Conservation (phyloP, 768 basidiomycete species). For the Suillus alpinus region DNA sequence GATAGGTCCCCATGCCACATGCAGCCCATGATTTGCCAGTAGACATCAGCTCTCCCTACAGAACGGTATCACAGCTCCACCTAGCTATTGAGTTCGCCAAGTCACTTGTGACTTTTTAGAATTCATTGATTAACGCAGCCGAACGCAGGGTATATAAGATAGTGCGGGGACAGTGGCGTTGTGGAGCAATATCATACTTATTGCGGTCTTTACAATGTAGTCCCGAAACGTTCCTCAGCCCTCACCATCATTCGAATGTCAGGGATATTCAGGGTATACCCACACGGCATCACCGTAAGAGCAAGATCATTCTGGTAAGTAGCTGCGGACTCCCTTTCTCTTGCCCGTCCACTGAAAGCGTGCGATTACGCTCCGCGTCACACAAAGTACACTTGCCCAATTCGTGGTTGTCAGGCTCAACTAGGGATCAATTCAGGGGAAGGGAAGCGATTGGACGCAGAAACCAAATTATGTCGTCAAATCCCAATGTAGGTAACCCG, state of each 20-base stretch:
- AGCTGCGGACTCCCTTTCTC: background rate
- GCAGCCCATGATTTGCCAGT: background rate
- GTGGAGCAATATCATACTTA: constrained; percentile 11
- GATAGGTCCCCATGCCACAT: background rate
- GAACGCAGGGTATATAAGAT: constrained; percentile 4
- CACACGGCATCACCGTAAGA: background rate
- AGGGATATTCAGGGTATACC: background rate
- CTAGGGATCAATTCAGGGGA: background rate
- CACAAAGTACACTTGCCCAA: background rate
- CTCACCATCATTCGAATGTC: background rate
- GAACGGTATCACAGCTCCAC: background rate
- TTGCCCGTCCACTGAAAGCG: background rate
- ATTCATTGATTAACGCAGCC: background rate
- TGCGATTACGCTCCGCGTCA: background rate
- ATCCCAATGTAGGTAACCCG: background rate
- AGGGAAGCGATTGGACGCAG: background rate
- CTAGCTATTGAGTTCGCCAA: background rate
- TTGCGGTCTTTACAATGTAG: constrained; percentile 1
- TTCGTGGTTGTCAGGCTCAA: background rate
- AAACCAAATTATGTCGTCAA: background rate
- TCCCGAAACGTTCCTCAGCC: background rate
- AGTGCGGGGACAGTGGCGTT: constrained; percentile 22
- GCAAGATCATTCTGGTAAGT: background rate
- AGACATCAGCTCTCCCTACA: background rate
- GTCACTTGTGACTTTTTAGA: constrained; percentile 5